These are phyloP conservation scores for Suhomyces bribrorum DNA, from an alignment of 1,139 yeast species.

Conservation along the genomic window DNA sequence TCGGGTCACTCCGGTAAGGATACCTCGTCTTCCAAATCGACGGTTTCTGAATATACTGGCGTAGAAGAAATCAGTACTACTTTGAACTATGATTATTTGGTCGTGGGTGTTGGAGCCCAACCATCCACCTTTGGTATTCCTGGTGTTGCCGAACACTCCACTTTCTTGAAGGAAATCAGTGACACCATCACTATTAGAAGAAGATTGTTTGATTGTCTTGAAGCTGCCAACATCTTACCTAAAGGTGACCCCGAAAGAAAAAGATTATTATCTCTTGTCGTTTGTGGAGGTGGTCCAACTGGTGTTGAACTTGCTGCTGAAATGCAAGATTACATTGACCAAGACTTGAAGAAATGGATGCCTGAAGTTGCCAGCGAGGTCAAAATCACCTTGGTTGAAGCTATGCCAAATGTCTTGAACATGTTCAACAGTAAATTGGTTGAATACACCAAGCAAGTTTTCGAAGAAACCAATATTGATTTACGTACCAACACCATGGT, in stretches of 20 bases:
- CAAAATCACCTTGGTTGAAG: slow-evolving; percentile 84
- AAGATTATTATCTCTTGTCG: slow-evolving; percentile 78
- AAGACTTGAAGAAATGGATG: slow-evolving; percentile 85
- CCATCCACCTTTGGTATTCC: slow-evolving; percentile 92
- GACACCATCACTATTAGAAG: slow-evolving; percentile 79
- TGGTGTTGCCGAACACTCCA: slow-evolving; percentile 86
- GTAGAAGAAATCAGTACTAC: slow-evolving; percentile 50
- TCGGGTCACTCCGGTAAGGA: slow-evolving; percentile 58
- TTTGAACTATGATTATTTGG: slow-evolving; percentile 73
- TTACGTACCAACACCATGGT: slow-evolving; percentile 85
- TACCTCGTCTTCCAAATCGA: slow-evolving; percentile 53
- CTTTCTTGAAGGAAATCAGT: slow-evolving; percentile 82
- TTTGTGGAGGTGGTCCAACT: slow-evolving; percentile 96
- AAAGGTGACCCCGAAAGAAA: slow-evolving; percentile 75
- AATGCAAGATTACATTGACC: slow-evolving; percentile 89
- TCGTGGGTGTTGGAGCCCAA: slow-evolving; percentile 89
- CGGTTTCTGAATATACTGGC: slow-evolving; percentile 40
- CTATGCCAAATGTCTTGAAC: slow-evolving; percentile 85
- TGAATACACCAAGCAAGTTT: slow-evolving; percentile 79
- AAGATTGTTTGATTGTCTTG: slow-evolving; percentile 77
- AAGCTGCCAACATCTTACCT: slow-evolving; percentile 78
- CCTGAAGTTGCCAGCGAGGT: slow-evolving; percentile 83
- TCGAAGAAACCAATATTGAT: slow-evolving; percentile 76
- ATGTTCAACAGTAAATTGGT: slow-evolving; percentile 84
- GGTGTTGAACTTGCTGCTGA: slow-evolving; percentile 98